Percentiles rank a stretch among this genome's conserved stretches.
These are phyloP conservation scores for Xylaria sp. DNA, from an alignment of 2,329 filamentous ascomycete species.

Conservation along the genomic window DNA sequence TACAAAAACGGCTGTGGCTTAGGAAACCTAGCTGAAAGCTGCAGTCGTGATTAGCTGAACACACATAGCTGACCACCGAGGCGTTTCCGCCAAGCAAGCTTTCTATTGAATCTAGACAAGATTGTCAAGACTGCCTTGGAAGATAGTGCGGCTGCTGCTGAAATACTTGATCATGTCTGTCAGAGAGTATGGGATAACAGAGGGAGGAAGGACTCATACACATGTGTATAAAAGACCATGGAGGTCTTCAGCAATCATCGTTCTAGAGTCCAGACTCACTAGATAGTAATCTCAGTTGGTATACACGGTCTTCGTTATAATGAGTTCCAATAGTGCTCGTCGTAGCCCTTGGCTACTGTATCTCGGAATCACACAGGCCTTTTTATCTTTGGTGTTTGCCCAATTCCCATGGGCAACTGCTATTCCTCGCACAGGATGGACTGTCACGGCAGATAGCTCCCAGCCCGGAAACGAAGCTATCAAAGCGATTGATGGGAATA, in stretches of 20 bases:
- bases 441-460: constrained; percentile 45
- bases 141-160: background rate
- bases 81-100: constrained; percentile 15
- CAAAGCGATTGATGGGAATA: constrained; percentile 47
- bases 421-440: constrained; percentile 44
- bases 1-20: constrained; percentile 11
- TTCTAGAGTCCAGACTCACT: background rate
- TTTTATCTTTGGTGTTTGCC: constrained; percentile 31
- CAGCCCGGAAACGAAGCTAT: constrained; percentile 45
- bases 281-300: background rate
- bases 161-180: background rate
- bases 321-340: background rate
- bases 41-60: constrained; percentile 19
- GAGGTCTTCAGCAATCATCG: background rate
- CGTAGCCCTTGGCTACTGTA: constrained; percentile 27
- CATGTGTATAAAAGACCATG: constrained; percentile 17
- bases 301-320: background rate
- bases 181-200: background rate
- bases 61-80: constrained; percentile 18
- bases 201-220: background rate
- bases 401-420: constrained; percentile 39
- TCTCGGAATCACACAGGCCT: constrained; percentile 20
- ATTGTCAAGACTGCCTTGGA: constrained; percentile 7
- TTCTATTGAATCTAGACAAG: constrained; percentile 13
- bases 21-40: background rate